Evolutionary conservation across 1,284 basidiomycete species (phyloP).

Genomic region (Apiotrichum sp.): DNA sequence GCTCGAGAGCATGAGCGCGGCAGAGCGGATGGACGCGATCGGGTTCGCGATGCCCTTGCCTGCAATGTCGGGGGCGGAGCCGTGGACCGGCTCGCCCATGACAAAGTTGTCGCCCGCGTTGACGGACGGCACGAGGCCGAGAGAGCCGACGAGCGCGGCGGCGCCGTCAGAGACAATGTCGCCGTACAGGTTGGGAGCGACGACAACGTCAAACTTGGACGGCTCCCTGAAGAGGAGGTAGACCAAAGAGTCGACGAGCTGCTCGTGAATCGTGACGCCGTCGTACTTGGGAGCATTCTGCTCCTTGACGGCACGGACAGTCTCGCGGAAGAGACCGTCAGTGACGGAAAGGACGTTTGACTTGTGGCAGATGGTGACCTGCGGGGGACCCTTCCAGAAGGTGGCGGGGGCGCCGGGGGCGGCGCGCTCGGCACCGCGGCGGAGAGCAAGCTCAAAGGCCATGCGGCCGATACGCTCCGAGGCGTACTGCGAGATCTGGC

Average conservation of each 20-base stretch:
- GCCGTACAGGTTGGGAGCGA: conserved; percentile 96
- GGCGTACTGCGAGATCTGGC: conserved; percentile 88
- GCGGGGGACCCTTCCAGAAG: conserved; percentile 51
- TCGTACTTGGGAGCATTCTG: conserved; percentile 53
- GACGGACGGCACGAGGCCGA: conserved; percentile 91
- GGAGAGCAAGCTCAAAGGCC: conserved; percentile 85
- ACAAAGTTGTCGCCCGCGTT: conserved; percentile 95
- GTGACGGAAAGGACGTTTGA: conserved; percentile 87
- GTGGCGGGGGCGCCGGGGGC: conserved; percentile 25
- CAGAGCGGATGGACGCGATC: conserved; percentile 86
- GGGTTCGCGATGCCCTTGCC: conserved; percentile 84
- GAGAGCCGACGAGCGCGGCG: conserved; percentile 92
- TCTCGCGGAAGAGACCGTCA: conserved; percentile 92
- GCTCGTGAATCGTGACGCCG: conserved; percentile 76
- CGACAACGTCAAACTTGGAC: conserved; percentile 71
- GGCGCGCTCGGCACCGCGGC: conserved; percentile 50
- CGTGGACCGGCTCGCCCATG: conserved; percentile 79
- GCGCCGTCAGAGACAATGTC: conserved; percentile 99
- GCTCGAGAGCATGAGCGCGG: conserved; percentile 73
- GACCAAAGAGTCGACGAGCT: conserved; percentile 97
- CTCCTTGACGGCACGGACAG: conserved; percentile 67
- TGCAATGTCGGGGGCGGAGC: conserved; percentile 86
- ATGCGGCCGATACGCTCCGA: conserved; percentile 87
- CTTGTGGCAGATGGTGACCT: conserved; percentile 88
- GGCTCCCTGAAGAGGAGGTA: conserved; percentile 83